A percentile compares a stretch with the other conserved stretches of the same genome.
These are phyloP conservation scores for Geranomyces variabilis DNA, from an alignment of 192 early-diverging fungal species.

Conservation along the genomic window DNA sequence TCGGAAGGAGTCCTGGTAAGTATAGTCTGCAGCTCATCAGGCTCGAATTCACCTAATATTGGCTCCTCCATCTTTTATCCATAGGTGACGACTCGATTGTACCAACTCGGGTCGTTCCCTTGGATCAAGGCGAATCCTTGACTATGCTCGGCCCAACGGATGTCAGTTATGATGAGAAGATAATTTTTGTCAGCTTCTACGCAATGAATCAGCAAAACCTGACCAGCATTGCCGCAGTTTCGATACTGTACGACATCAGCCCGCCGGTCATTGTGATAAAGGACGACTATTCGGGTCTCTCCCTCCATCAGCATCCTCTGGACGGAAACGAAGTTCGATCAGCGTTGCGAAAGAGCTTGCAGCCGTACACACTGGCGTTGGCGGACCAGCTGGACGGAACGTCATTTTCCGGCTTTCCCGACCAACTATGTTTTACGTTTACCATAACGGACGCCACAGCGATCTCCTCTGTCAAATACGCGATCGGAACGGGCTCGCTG, in stretches of 20 bases:
- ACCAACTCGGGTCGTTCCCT: no score
- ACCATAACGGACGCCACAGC: not conserved
- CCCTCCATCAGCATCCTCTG: not conserved
- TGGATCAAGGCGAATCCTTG: no score
- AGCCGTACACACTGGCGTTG: not conserved
- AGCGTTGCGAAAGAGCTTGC: conserved; percentile 2
- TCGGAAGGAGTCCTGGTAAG: no score
- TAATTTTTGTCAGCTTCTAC: not conserved
- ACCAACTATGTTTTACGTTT: not conserved
- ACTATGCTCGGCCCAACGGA: not conserved
- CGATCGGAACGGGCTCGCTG: not conserved
- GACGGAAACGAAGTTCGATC: conserved; percentile 13
- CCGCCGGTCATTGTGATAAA: conserved; percentile 8
- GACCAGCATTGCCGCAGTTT: not conserved
- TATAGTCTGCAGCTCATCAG: no score
- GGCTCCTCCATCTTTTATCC: no score
- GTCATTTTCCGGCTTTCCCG: not conserved
- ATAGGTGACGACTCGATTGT: no score
- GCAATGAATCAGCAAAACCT: not conserved
- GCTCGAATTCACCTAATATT: no score
- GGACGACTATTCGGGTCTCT: not conserved
- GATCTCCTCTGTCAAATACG: not conserved
- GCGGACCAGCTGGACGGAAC: not conserved
- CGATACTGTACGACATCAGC: conserved; percentile 1
- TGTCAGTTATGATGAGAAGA: not conserved